Evolutionary conservation across 371 early-diverging fungal genomes (phyloP).

Genomic region (Thermomucor indicae-seudaticae): DNA sequence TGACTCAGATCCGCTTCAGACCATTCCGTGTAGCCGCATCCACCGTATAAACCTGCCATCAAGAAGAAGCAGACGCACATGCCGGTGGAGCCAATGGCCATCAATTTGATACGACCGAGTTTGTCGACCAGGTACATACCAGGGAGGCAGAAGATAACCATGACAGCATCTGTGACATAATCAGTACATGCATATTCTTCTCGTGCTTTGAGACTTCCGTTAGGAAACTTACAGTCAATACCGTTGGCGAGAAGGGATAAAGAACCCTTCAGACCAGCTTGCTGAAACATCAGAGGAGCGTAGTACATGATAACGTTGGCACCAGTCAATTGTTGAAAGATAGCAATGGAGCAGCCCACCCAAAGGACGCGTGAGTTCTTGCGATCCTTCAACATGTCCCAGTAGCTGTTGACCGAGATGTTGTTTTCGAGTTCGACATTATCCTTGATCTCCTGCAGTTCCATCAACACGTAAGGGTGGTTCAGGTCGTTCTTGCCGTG

Average conservation of each 20-base stretch:
- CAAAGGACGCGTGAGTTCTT: conserved; percentile 55
- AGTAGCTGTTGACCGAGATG: conserved; percentile 62
- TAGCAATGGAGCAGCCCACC: conserved; percentile 69
- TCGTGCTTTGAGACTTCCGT: conserved; percentile 6
- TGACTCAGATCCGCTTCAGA: conserved; percentile 11
- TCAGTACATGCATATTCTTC: conserved; percentile 26
- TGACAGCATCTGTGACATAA: conserved; percentile 68
- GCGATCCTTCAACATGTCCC: conserved; percentile 68
- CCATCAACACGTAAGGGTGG: conserved; percentile 59
- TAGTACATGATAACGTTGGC: conserved; percentile 47
- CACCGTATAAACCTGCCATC: conserved; percentile 42
- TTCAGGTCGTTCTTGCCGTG: conserved; percentile 55
- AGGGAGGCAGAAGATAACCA: conserved; percentile 67
- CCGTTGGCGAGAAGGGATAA: conserved; percentile 59
- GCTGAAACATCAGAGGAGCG: conserved; percentile 67
- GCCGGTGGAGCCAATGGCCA: conserved; percentile 40
- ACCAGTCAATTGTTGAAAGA: conserved; percentile 56
- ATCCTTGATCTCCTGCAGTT: conserved; percentile 74
- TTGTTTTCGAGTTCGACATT: conserved; percentile 67
- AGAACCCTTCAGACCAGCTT: conserved; percentile 52
- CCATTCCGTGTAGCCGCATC: conserved; percentile 15
- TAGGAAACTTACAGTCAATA: conserved; percentile 46
- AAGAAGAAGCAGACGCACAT: conserved; percentile 40
- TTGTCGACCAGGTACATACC: conserved; percentile 61
- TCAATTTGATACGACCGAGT: conserved; percentile 39